Evolutionary conservation across 1,284 basidiomycete genomes (phyloP), one percentile per base, ranked within the genome.

Genomic region (Ceratobasidium theobromae): DNA sequence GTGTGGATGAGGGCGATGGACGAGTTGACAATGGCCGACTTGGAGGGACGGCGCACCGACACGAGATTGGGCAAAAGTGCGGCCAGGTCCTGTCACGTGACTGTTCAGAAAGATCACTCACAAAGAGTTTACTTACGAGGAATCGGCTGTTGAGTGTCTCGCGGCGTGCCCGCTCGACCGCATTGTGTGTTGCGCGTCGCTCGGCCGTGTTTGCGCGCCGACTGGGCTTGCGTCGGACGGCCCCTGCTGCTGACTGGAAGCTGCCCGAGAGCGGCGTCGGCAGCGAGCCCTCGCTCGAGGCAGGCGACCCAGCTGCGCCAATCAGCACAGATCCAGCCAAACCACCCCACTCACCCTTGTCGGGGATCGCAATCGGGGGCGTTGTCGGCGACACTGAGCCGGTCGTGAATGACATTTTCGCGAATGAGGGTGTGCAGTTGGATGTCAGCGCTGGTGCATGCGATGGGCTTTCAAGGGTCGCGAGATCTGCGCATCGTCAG

Each of bases 381-480:
- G 64, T 67, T 41, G 48, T 70, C 57, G 49, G 67, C 60, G 14
- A 69, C 27, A 25, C 54, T 57, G 69, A 45, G 21, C 46, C 38
- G 66, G 11, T 52, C n/a, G n/a, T n/a, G 48, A 40, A 65, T 41
- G 57, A 55, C 49, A 53, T 46, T 53, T 27, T 40, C 48, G 55
- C 52, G 48, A 58, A 55, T 28, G 52, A 49, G 68, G 72, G 71
- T 71, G 73, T 70, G 70, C 70, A 72, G 71, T 71, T 75, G 72
- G 71, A 71, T 71, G 73, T 60, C 48, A 48, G 66, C 43, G 58
- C 49, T 82, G 75, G 72, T 73, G 77, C 77, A 76, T 82, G 87
- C n/a, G n/a, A n/a, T n/a, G 83, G 81, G 87, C 88, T 88, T 88
- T 83, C 86, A 88, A 92, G 92, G 91, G 92, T 93, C 92, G 91